Evolutionary conservation across 257 asterid genomes (phyloP).

Genomic region (Solanum corneliomulleri): DNA sequence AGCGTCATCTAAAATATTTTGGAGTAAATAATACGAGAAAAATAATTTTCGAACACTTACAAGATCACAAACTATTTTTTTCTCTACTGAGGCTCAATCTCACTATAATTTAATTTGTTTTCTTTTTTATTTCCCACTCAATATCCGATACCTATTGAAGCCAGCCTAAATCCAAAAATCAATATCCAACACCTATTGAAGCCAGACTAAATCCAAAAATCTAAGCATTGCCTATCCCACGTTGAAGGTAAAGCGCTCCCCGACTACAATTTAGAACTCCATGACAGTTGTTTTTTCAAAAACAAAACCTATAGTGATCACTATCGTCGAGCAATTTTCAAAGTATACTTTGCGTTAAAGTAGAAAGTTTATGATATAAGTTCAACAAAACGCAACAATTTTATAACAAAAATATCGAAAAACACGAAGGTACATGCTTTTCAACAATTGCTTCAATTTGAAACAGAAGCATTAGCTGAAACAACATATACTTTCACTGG

Average conservation of each 20-base stretch:
- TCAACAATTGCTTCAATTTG: neutral
- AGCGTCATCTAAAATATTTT: no score
- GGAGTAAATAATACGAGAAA: neutral
- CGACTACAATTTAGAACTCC: neutral
- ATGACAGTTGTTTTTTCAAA: neutral
- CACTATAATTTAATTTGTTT: neutral
- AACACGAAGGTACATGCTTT: neutral
- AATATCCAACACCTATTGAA: accelerated
- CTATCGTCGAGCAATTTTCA: neutral
- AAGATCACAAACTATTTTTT: no score
- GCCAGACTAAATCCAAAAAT: no score
- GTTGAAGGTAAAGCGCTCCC: neutral
- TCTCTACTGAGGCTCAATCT: neutral
- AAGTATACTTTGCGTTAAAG: neutral
- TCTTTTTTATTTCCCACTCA: no score
- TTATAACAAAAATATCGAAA: neutral
- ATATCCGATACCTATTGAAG: neutral
- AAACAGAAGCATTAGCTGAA: neutral
- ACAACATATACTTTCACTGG: neutral
- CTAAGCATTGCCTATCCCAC: no score
- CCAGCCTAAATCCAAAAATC: no score
- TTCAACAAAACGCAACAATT: neutral
- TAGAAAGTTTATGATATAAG: neutral
- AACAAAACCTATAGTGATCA: neutral
- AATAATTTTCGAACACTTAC: neutral